Conservation (phyloP, 1,284 basidiomycete genomes). For the Vanrija humicola region DNA sequence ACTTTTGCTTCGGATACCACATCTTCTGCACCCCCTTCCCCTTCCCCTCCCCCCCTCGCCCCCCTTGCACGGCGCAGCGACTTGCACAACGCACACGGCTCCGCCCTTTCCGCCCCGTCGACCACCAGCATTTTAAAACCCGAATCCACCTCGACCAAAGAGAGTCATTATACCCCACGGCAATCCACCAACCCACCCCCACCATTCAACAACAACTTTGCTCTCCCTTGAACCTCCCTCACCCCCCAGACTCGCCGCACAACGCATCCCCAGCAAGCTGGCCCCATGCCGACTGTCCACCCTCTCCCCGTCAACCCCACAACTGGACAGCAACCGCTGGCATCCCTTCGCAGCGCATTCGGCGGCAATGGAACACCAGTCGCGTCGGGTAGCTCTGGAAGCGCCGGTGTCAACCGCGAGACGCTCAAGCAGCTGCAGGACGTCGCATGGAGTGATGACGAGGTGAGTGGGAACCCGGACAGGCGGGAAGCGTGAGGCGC, state of each 20-base stretch:
- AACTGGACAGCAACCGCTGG: conserved; percentile 40
- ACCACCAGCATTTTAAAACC: not conserved
- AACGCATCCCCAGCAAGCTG: not conserved
- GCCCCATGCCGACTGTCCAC: conserved; percentile 30
- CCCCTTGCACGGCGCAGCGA: no score
- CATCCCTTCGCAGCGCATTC: conserved; percentile 18
- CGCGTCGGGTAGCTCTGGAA: conserved; percentile 19
- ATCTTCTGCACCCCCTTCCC: not conserved
- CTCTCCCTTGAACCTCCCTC: conserved; percentile 1
- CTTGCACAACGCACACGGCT: not conserved
- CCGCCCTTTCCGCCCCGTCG: not conserved
- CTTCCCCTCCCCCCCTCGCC: not conserved
- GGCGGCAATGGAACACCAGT: conserved; percentile 18
- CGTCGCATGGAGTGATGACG: conserved; percentile 98
- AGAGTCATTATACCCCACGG: no score
- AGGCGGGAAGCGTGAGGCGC: not conserved
- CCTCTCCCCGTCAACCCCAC: conserved; percentile 46
- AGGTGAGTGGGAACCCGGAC: conserved; percentile 48
- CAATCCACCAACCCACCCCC: not conserved
- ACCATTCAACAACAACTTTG: not conserved
- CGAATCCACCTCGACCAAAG: no score
- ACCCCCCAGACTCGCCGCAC: not conserved
- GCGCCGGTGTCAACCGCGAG: conserved; percentile 44
- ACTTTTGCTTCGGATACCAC: not conserved
- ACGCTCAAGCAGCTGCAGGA: conserved; percentile 70